Base-by-base conservation (phyloP, 352 stramenopile species). In the Pythium oligandrum region DNA sequence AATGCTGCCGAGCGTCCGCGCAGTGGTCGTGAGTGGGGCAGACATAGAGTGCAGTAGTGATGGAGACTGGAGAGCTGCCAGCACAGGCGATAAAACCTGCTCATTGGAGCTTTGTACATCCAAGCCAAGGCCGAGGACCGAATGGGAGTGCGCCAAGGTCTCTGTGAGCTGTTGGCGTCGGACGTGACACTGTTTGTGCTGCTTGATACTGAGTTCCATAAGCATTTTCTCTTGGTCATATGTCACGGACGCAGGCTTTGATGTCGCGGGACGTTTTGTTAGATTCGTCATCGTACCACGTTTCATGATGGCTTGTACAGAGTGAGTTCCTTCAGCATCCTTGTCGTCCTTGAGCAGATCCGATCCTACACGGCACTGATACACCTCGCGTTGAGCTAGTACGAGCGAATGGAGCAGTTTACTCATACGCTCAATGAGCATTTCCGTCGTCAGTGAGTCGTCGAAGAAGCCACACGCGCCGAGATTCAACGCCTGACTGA, bases 401-500 rank as follows among this genome's bases (percentile, higher is more conserved):
- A 83, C 67, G 30, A 88, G 56, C 12, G 73, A 83, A 9, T 75
- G 71, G 45, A 88, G 45, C 17, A 88, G 58, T 47, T 84, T 86
- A 10, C 61, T 42, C 2, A 88, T 61, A 0, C 79, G 53, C 26
- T 80, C 62, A 5, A 83, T 55, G 40, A 88, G 53, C 37, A 55
- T 46, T 1, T 77, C 40, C 5, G 72, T 52, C 3, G 59, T 37
- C 5, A 85, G 45, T 2, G 57, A 49, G 59, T 82, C 67, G 54
- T 85, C 67, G 35, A 90, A 88, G 55, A 70, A 90, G 1, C 79
- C 79, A 47, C 77, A 90, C 8, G 59, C 75, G 10, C 79, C 75
- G 2, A 83, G 71, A n/a, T 73, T 57, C 17, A 90, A 49, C 34
- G 68, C 67, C 39, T 72, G 59, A 36, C 71, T 61, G 12, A 90